These are phyloP conservation scores for Oropetium thomaeum DNA, from an alignment of 176 grass and related monocot species.

Conservation along the genomic window DNA sequence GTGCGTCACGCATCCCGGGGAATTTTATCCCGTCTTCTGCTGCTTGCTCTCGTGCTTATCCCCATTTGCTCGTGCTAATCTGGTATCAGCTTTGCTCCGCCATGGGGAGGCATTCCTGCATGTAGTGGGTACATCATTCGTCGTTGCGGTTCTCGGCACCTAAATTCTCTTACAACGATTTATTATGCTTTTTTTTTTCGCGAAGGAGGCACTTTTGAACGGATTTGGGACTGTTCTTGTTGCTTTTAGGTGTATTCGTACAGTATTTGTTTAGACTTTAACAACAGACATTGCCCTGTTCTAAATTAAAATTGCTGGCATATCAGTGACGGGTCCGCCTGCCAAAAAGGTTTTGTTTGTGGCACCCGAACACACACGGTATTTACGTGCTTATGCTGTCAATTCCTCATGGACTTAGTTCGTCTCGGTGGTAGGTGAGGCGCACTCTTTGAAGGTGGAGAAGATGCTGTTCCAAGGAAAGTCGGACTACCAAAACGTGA, in stretches of 20 bases:
- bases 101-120: background rate
- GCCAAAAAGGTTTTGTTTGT: background rate
- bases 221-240: background rate
- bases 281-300: background rate
- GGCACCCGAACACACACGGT: background rate
- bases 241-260: background rate
- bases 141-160: background rate
- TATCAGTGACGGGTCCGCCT: background rate
- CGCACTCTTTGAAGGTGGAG: constrained; percentile 93
- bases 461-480: constrained; percentile 86
- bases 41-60: background rate
- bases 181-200: background rate
- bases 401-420: background rate
- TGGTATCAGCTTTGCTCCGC: background rate
- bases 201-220: background rate
- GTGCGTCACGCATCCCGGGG: constrained; percentile 24
- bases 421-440: constrained; percentile 55
- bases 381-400: background rate
- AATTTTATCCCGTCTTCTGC: background rate
- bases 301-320: background rate
- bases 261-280: background rate
- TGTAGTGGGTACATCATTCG: background rate
- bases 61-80: background rate
- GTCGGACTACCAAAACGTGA: constrained; percentile 87
- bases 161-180: background rate